Evolutionary conservation across 1,284 basidiomycete species (phyloP), one percentile per base, ranked within the genome.

Genomic region (Phylloporus sp.): DNA sequence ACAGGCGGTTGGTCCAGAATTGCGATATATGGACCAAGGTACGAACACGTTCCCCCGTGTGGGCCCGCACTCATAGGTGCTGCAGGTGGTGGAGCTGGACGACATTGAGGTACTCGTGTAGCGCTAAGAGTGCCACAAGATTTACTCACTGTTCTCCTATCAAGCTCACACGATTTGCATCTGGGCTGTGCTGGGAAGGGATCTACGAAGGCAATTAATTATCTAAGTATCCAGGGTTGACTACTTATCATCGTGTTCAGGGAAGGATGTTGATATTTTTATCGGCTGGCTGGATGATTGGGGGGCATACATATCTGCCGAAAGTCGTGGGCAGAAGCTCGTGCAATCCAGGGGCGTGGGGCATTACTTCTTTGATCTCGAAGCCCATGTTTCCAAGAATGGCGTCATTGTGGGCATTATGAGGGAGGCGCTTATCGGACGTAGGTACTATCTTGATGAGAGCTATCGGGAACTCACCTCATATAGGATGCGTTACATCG

Each of bases 331-430:
- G 22, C 72, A 78, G 37, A 72, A 74, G 52, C 66, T 72, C 22
- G 58, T 83, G 32, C 72, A 77, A 47, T 79, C 77, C 13, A 69
- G 77, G 60, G 78, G 74, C 47, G 49, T 76, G 17, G 70, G 68
- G 8, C 68, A 79, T 63, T 72, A 84, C 49, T 80, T 79, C 11
- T 83, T 78, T 56, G 76, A 79, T 39, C 70, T 82, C 44, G 66
- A 83, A 34, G 84, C 79, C 10, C 83, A 85, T 62, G 69, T 86
- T n/a, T 68, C 81, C 31, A 74, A 78, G 50, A 76, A 79, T 50
- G 78, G 76, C 3, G 65, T 69, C 15, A 66, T 85, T 11, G 71
- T 82, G 34, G 84, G 84, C 3, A 63, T 86, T 37, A 79, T 86
- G 59, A 77, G 74, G 40, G 84, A 85, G 64, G 70, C 80, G 20